Conservation (phyloP, 345 rosid species). For the Brassica rapa region DNA sequence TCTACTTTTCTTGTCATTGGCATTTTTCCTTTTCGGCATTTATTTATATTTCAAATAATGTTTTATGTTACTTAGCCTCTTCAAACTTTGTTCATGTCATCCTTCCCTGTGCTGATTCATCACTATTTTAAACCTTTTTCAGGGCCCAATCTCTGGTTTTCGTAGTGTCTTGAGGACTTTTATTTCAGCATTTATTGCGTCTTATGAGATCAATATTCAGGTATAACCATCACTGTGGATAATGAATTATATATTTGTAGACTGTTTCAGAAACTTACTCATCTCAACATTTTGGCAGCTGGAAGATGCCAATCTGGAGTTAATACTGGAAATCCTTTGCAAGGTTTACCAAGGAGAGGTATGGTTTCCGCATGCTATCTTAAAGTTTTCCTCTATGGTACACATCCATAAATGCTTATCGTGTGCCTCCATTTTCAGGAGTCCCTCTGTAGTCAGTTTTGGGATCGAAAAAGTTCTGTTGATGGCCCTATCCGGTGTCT, state of each 20-base stretch:
- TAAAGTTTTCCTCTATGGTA: conserved; percentile 7
- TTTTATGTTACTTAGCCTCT: conserved; percentile 5
- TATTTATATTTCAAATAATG: conserved; percentile 10
- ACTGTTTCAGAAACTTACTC: conserved; percentile 11
- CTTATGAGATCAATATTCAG: conserved; percentile 89
- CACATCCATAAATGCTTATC: conserved; percentile 35
- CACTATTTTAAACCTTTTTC: conserved; percentile 19
- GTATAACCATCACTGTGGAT: conserved; percentile 40
- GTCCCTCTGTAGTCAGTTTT: conserved; percentile 92
- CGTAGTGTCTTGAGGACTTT: conserved; percentile 86
- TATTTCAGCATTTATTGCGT: conserved; percentile 90
- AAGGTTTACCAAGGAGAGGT: conserved; percentile 91
- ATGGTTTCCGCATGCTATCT: conserved; percentile 32
- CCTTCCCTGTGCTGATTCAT: conserved; percentile 8
- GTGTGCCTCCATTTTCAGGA: conserved; percentile 55
- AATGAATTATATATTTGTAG: background rate
- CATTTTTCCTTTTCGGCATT: background rate
- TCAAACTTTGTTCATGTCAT: conserved; percentile 18
- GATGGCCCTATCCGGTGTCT: conserved; percentile 97
- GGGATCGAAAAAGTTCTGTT: conserved; percentile 88
- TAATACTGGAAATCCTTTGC: conserved; percentile 88
- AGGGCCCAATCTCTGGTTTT: conserved; percentile 82
- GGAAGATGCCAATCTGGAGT: conserved; percentile 63
- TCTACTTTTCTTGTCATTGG: background rate
- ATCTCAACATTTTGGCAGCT: conserved; percentile 52